Percentiles rank a stretch among this genome's conserved stretches.
Conservation (phyloP, 1,284 basidiomycete genomes). For the Heterobasidion irregulare region DNA sequence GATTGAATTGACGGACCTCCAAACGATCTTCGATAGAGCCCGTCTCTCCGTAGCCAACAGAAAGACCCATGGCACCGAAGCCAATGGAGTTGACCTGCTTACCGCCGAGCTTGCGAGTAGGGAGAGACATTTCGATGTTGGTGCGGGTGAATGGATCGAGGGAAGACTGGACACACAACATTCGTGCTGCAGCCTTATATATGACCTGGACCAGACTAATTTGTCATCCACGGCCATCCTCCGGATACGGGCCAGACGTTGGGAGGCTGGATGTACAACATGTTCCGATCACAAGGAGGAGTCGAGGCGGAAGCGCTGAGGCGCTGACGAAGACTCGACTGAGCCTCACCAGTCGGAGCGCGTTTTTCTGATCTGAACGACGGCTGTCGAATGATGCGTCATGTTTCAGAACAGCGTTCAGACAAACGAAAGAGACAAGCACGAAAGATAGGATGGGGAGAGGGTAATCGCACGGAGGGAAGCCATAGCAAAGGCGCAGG, state of each 20-base stretch:
- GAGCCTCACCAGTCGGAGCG: background rate
- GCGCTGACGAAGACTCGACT: background rate
- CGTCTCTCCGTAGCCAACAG: constrained; percentile 15
- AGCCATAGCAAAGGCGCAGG: too few species aligned
- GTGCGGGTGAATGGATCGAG: background rate
- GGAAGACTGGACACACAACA: background rate
- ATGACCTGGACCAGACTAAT: background rate
- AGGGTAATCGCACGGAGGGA: too few species aligned
- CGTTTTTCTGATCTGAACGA: too few species aligned
- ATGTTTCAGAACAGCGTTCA: too few species aligned
- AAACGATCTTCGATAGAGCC: constrained; percentile 19
- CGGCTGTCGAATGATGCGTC: too few species aligned
- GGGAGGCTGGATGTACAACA: background rate
- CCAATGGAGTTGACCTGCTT: constrained; percentile 17
- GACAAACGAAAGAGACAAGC: too few species aligned
- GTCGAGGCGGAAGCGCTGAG: too few species aligned
- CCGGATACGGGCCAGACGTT: background rate
- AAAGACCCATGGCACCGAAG: constrained; percentile 20
- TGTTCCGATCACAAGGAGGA: background rate
- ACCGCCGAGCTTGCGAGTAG: constrained; percentile 18
- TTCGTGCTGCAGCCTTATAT: background rate
- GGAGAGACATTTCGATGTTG: constrained; percentile 6
- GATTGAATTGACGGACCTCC: constrained; percentile 10
- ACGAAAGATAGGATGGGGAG: too few species aligned
- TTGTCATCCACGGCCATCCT: background rate